Evolutionary conservation across 1,139 yeast genomes (phyloP), one percentile per base, ranked within the genome.

Genomic region (Meyerozyma elateridarum): DNA sequence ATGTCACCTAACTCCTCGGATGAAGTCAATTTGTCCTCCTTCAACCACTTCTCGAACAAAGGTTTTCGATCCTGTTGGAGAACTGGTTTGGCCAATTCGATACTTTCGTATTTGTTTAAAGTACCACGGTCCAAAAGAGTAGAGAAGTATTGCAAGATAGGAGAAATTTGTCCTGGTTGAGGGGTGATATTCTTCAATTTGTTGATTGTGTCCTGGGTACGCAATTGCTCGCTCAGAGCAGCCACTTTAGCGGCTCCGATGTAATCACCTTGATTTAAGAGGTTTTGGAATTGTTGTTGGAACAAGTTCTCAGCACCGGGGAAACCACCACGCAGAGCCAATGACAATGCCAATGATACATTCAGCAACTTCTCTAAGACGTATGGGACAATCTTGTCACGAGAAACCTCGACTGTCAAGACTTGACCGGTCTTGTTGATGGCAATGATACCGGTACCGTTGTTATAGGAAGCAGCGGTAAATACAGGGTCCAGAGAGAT

Each of bases 1-100:
- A 89, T 76, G 54, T 93, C 99, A 63, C 98, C 99, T 46, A 93
- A 74, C 61, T 89, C 96, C 65, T 93, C 99, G 11, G 96, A 85
- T 33, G 85, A 79, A 40, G 91, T 91, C 48, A 93, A 76, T 61
- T 91, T 91, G 56, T 88, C 94, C 59, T 91, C 97, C 57, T 84
- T 83, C 57, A 91, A 76, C 93, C 97, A 93, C 64, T 89, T 91
- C 62, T 93, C 98, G 48, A 91, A 82, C 44, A 93, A 69, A 40
- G 89, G 95, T 52, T 85, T 84, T 58, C 96, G 85, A 57, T 88
- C 95, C 65, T 91, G 97, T 61, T 87, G 96, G 54, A 93, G 70
- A 6, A 93, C 95, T 6, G 98, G 98, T 54, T 83, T 81, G 13
- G 96, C 96, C 48, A 93, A 77, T 61, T 93, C 98, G 46, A 93